phyloP scores from a whole-genome alignment of 1,139 yeast genomes.

The Saccharomyces hybrid region DNA sequence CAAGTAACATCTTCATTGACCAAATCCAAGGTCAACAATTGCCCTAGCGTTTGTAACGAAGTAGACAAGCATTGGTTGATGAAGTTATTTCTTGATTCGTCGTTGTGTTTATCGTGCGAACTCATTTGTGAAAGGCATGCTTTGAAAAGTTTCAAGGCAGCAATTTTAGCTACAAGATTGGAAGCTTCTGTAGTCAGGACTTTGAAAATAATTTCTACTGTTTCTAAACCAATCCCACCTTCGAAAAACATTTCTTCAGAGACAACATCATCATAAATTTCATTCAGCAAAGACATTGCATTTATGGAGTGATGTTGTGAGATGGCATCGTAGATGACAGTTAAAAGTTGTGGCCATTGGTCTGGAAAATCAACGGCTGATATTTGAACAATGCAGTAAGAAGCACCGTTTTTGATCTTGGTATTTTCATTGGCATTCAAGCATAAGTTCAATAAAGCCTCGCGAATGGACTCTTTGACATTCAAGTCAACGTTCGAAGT shows the following conservation, averaged over 20 bases:
- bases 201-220: conserved; percentile 40
- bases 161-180: conserved; percentile 38
- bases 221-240: conserved; percentile 52
- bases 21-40: conserved; percentile 12
- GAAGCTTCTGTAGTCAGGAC: conserved; percentile 35
- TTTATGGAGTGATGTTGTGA: conserved; percentile 44
- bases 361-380: conserved; percentile 91
- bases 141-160: conserved; percentile 47
- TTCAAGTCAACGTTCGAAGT: conserved; percentile 49
- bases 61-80: conserved; percentile 11
- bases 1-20: conserved; percentile 1
- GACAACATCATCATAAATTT: conserved; percentile 76
- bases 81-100: conserved; percentile 16
- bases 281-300: conserved; percentile 63
- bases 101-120: conserved; percentile 41
- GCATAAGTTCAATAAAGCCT: conserved; percentile 46
- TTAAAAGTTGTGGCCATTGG: conserved; percentile 79
- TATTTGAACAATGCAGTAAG: conserved; percentile 73
- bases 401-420: conserved; percentile 60
- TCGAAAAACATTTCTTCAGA: conserved; percentile 82
- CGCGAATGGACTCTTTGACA: conserved; percentile 38
- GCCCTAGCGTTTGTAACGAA: conserved; percentile 12
- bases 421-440: conserved; percentile 41
- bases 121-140: conserved; percentile 47
- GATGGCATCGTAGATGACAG: conserved; percentile 39